phyloP scores from a whole-genome alignment of 148 eudicot species.

The Beta vulgaris region DNA sequence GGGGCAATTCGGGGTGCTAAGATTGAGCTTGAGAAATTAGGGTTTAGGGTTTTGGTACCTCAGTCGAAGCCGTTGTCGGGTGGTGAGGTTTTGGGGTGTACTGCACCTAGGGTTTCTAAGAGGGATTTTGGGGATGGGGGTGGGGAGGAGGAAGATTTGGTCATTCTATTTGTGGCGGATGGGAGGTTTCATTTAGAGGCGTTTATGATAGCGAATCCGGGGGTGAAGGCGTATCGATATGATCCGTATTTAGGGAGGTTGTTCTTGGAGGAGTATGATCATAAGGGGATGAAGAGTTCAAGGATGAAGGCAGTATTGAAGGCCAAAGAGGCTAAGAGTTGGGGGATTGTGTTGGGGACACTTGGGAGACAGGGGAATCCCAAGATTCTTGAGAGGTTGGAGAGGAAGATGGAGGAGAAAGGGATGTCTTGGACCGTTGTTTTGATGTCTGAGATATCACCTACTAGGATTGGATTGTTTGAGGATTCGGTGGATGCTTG shows the following conservation, averaged over 20 bases:
- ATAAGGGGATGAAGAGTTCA: constrained; percentile 72
- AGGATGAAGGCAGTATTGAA: constrained; percentile 69
- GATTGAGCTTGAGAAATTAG: constrained; percentile 59
- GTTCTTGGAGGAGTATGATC: constrained; percentile 95
- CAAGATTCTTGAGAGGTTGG: constrained; percentile 69
- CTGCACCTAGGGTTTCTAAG: constrained; percentile 57
- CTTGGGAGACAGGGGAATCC: constrained; percentile 96
- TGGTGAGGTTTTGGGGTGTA: constrained; percentile 91
- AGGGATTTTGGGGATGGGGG: constrained; percentile 8
- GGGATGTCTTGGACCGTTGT: constrained; percentile 64
- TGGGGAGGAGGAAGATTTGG: constrained; percentile 41
- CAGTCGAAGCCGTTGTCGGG: constrained; percentile 87
- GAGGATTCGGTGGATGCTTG: constrained; percentile 93
- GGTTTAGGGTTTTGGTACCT: constrained; percentile 88
- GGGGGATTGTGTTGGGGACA: constrained; percentile 94
- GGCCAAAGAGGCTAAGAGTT: constrained; percentile 60
- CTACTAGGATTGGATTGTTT: constrained; percentile 63
- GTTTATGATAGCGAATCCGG: constrained; percentile 92
- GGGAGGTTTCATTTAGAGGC: constrained; percentile 98
- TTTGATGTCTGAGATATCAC: constrained; percentile 88
- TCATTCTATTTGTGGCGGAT: constrained; percentile 76
- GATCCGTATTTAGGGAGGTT: constrained; percentile 86
- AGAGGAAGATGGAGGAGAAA: constrained; percentile 74
- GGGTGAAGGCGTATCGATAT: constrained; percentile 64
- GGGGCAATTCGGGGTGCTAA: constrained; percentile 71